Conservation (phyloP, 2,329 filamentous ascomycete genomes). For the Monosporascus sp. region DNA sequence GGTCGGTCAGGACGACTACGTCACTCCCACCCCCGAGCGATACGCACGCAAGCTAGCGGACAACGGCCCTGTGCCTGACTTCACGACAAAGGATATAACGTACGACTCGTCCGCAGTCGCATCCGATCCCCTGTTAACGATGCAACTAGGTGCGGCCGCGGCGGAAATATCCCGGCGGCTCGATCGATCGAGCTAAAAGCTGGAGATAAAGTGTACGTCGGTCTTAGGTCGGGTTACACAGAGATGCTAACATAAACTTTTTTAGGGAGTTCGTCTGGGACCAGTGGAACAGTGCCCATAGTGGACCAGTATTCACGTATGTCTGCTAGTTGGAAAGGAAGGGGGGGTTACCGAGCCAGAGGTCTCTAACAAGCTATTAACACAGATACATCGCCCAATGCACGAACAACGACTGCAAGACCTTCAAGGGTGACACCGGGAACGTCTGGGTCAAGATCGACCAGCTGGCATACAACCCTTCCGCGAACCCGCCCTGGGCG, state of each 20-base stretch:
- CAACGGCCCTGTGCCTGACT: slow-evolving; percentile 19
- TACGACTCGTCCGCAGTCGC: not conserved
- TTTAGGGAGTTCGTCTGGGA: slow-evolving; percentile 20
- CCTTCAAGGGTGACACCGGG: slow-evolving; percentile 28
- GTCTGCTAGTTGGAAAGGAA: not conserved
- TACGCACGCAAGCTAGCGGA: slow-evolving; percentile 18
- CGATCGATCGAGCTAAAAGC: slow-evolving; percentile 14
- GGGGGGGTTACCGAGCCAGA: too few relatives aligned
- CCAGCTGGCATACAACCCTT: slow-evolving; percentile 27
- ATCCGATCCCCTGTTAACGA: not conserved
- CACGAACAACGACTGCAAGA: slow-evolving; percentile 22
- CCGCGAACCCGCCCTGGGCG: slow-evolving; percentile 26
- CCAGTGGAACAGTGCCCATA: slow-evolving; percentile 28
- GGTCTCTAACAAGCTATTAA: not conserved
- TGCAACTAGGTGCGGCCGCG: slow-evolving; percentile 10
- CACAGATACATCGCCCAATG: slow-evolving; percentile 30
- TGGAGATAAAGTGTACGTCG: slow-evolving; percentile 13
- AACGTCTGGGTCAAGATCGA: slow-evolving; percentile 34
- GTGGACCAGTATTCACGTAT: slow-evolving; percentile 28
- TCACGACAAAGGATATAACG: slow-evolving; percentile 18
- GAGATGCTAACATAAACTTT: not conserved
- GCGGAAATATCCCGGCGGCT: slow-evolving; percentile 11
- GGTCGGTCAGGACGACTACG: slow-evolving; percentile 12
- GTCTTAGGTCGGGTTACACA: too few relatives aligned
- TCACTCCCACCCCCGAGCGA: slow-evolving; percentile 18